These are phyloP conservation scores for Phytophthora vignae DNA, from an alignment of 352 stramenopile species.

Conservation along the genomic window DNA sequence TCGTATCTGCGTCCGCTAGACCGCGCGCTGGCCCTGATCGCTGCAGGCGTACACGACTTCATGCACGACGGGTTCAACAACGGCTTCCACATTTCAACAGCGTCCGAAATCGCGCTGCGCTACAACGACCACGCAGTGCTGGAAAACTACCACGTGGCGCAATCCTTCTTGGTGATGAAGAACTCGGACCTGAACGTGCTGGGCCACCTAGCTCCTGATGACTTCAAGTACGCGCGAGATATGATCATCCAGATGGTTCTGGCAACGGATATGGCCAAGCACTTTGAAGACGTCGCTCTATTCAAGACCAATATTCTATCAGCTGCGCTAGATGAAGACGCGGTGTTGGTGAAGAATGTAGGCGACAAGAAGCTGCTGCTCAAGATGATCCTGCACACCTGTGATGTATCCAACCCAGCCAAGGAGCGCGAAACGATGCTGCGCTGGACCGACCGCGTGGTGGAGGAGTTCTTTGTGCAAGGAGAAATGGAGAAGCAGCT, in stretches of 20 bases:
- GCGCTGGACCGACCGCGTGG: conserved; percentile 93
- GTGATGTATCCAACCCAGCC: conserved; percentile 95
- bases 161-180: conserved; percentile 93
- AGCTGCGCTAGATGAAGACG: conserved; percentile 61
- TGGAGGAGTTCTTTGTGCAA: conserved; percentile 97
- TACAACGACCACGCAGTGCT: conserved; percentile 92
- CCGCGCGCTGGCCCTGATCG: conserved; percentile 76
- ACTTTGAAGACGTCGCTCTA: conserved; percentile 88
- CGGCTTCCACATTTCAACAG: conserved; percentile 88
- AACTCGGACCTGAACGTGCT: conserved; percentile 87
- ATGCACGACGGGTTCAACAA: conserved; percentile 93
- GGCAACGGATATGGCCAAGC: conserved; percentile 91
- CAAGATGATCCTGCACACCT: conserved; percentile 92
- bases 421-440: conserved; percentile 91
- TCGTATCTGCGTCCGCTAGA: conserved; percentile 82
- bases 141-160: conserved; percentile 91
- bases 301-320: conserved; percentile 91
- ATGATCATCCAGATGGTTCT: conserved; percentile 93
- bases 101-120: conserved; percentile 85
- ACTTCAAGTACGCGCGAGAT: conserved; percentile 89
- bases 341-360: conserved; percentile 81
- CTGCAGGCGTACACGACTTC: conserved; percentile 90
- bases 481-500: conserved; percentile 96
- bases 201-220: conserved; percentile 69
- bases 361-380: conserved; percentile 90